phyloP scores from a whole-genome alignment of 2,329 filamentous ascomycete species.

The Neurospora sp. region DNA sequence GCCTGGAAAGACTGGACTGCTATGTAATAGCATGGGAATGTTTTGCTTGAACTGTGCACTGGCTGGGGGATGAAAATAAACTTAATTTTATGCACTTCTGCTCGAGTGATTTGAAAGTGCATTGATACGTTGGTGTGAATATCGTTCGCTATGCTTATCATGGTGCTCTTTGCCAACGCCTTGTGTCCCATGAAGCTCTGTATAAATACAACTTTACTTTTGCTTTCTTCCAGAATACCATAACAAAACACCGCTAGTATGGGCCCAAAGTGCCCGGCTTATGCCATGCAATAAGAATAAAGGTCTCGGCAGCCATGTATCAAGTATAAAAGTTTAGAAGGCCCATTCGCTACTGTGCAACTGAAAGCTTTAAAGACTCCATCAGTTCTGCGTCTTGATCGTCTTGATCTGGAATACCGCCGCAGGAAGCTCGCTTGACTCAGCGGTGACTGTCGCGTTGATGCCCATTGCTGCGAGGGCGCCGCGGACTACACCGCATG shows the following conservation, averaged over 20 bases:
- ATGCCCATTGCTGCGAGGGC: slow-evolving; percentile 90
- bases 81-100: neutral
- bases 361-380: neutral
- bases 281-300: neutral
- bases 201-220: neutral
- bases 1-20: neutral
- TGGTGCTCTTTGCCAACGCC: neutral
- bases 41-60: neutral
- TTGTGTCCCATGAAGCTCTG: neutral
- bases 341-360: neutral
- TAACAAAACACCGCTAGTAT: neutral
- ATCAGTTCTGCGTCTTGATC: slow-evolving; percentile 51
- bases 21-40: neutral
- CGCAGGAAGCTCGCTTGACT: slow-evolving; percentile 74
- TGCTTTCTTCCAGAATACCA: neutral
- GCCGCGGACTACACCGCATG: slow-evolving; percentile 83
- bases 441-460: slow-evolving; percentile 81
- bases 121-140: neutral
- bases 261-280: neutral
- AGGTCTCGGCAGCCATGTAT: neutral
- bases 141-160: neutral
- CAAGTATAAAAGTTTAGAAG: neutral
- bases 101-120: neutral
- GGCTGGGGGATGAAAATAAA: neutral
- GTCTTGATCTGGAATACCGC: slow-evolving; percentile 97